phyloP scores from a whole-genome alignment of 1,284 basidiomycete species.

The Phenoliferia sp. region DNA sequence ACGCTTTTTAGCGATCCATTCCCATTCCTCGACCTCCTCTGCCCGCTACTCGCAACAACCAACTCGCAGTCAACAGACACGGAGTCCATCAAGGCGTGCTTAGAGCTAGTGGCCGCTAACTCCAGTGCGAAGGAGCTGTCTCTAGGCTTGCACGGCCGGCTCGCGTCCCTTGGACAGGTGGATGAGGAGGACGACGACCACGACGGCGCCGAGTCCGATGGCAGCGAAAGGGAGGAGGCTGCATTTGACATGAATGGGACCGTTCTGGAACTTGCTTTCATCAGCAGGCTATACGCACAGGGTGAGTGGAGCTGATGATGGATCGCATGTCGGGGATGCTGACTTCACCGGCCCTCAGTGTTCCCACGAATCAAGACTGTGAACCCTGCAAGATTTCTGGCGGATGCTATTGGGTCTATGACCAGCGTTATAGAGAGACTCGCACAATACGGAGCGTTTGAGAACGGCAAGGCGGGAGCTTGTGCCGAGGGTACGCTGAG shows the following conservation, averaged over 20 bases:
- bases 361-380: constrained; percentile 6
- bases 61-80: too few species aligned
- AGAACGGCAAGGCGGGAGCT: not conserved
- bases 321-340: not conserved
- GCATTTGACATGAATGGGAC: not conserved
- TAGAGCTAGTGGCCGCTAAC: not conserved
- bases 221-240: not conserved
- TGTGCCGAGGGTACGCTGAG: not conserved
- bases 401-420: not conserved
- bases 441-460: not conserved
- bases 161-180: not conserved
- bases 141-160: constrained; percentile 4
- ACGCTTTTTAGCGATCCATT: not conserved
- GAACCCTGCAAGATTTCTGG: constrained; percentile 6
- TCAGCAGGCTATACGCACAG: not conserved
- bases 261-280: not conserved
- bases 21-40: not conserved
- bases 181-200: not conserved
- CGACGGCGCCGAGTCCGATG: not conserved
- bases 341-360: not conserved
- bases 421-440: not conserved
- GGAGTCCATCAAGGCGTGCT: too few species aligned
- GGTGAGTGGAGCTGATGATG: not conserved
- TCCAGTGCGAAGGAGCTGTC: constrained; percentile 17
- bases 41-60: not conserved